Base-by-base conservation (phyloP, 345 rosid genomes). In the Heritiera fomes region DNA sequence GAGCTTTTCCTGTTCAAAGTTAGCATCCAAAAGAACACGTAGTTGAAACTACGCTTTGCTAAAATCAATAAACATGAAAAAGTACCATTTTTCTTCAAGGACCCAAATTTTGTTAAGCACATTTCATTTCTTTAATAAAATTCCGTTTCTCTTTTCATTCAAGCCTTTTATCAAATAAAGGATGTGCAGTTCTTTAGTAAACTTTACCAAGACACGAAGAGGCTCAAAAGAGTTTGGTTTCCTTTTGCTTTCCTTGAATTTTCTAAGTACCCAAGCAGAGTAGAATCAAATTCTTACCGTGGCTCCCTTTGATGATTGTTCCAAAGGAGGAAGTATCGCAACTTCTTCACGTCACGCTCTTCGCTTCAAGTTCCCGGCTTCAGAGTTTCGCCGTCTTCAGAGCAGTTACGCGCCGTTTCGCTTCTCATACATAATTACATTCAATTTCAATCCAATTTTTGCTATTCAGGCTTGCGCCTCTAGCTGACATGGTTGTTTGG, bases 301-400 rank as follows among this genome's bases (percentile, higher is more conserved):
- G 28, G 45, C 23, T 71, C 43, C 3, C 61, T 52, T 38, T 52
- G 40, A 30, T 1, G 38, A 50, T 64, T 64, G 69, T 64, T 64
- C 15, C 45, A 14, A 15, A 14, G 5, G 8, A 43, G 32, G 50
- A 17, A 41, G n/a, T 71, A 49, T 8, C 23, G 75, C 61, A 32
- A 71, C 75, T 32, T 32, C 75, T 50, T 28, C 60, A 50, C 38
- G 15, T 28, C 60, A 50, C 38, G 15, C 59, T 71, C 60, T 71
- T 71, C 75, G 28, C 8, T 71, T 30, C 61, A 67, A 67, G 50
- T 67, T 67, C 20, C 58, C 74, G 14, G 73, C 58, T 28, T 28
- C 41, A 7, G 20, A 50, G 59, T 15, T 49, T 43, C 14, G 60
- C 75, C 75, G 74, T 49, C 30, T 71, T 28, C 60, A 47, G n/a